These are phyloP conservation scores for Scutellaria minor DNA, from an alignment of 257 asterid genomes.

Conservation along the genomic window DNA sequence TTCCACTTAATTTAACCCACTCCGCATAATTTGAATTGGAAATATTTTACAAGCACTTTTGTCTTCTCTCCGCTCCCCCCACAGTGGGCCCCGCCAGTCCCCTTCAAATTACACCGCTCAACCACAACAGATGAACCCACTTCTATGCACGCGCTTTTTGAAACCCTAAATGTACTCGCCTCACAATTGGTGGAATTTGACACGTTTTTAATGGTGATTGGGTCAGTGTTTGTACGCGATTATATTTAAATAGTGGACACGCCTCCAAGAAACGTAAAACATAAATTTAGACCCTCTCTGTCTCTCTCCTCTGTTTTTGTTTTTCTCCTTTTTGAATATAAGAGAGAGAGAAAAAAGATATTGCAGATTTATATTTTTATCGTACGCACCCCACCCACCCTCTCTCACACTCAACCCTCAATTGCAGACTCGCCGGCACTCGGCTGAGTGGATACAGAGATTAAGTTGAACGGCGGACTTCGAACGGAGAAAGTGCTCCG, in stretches of 20 bases:
- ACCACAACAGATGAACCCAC: conserved; percentile 38
- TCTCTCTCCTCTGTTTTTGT: conserved; percentile 29
- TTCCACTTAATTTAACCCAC: conserved; percentile 12
- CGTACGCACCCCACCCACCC: conserved; percentile 37
- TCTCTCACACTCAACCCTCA: conserved; percentile 43
- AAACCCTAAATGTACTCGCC: background rate
- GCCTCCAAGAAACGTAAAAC: conserved; percentile 41
- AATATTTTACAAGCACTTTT: conserved; percentile 28
- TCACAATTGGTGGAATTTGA: background rate
- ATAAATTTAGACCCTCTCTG: conserved; percentile 35
- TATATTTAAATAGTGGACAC: background rate
- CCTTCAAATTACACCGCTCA: conserved; percentile 54
- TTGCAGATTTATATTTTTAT: conserved; percentile 33
- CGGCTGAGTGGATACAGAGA: conserved; percentile 35
- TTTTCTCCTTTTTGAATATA: conserved; percentile 21
- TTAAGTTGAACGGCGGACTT: conserved; percentile 18
- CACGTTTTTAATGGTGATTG: background rate
- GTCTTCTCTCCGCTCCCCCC: conserved; percentile 37
- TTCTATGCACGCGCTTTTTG: conserved; percentile 28
- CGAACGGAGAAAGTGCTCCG: conserved; percentile 19
- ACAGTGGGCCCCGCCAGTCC: conserved; percentile 40
- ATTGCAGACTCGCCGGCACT: conserved; percentile 50
- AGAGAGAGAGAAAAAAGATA: conserved; percentile 25
- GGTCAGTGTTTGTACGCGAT: conserved; percentile 26
- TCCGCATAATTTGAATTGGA: conserved; percentile 37